These are phyloP conservation scores for Stephanodiscus triporus DNA, from an alignment of 108 stramenopile genomes.

Conservation along the genomic window DNA sequence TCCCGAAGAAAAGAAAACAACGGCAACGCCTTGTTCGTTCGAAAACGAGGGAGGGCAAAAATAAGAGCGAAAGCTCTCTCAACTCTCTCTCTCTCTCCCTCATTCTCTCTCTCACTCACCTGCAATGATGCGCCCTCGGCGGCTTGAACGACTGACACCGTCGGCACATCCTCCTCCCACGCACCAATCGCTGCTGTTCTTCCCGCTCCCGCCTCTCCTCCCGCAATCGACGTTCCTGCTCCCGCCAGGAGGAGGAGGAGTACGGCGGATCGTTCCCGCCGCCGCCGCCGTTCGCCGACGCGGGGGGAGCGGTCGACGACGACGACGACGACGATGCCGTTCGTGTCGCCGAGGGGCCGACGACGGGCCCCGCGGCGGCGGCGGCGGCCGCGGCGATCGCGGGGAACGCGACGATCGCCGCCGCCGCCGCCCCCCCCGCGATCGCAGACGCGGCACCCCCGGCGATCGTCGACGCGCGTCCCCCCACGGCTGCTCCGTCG, in stretches of 20 bases:
- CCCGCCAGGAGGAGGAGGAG: too few relatives aligned
- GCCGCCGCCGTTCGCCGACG: not conserved
- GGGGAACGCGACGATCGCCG: not conserved
- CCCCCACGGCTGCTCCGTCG: constrained; percentile 3
- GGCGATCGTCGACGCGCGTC: not conserved
- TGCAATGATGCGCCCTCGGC: constrained; percentile 84
- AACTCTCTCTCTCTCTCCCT: too few relatives aligned
- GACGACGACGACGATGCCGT: constrained; percentile 2
- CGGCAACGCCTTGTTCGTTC: too few relatives aligned
- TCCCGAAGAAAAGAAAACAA: too few relatives aligned
- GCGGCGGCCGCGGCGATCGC: not conserved
- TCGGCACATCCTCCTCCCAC: constrained; percentile 70
- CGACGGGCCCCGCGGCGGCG: constrained; percentile 7
- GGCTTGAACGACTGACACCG: constrained; percentile 89
- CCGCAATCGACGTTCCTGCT: constrained; percentile 2
- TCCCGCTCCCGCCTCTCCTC: constrained; percentile 4
- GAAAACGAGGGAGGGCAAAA: too few relatives aligned
- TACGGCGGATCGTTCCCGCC: too few relatives aligned
- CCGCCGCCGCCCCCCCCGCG: constrained; percentile 2
- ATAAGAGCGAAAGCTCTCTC: too few relatives aligned
- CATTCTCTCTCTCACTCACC: constrained; percentile 19
- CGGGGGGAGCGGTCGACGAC: not conserved
- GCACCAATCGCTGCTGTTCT: constrained; percentile 33
- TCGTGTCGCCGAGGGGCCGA: constrained; percentile 11
- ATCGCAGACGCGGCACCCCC: constrained; percentile 7